A percentile compares a stretch with the other conserved stretches of the same genome.
phyloP scores from a whole-genome alignment of 202 grass and related monocot species.

The Zizania palustris region DNA sequence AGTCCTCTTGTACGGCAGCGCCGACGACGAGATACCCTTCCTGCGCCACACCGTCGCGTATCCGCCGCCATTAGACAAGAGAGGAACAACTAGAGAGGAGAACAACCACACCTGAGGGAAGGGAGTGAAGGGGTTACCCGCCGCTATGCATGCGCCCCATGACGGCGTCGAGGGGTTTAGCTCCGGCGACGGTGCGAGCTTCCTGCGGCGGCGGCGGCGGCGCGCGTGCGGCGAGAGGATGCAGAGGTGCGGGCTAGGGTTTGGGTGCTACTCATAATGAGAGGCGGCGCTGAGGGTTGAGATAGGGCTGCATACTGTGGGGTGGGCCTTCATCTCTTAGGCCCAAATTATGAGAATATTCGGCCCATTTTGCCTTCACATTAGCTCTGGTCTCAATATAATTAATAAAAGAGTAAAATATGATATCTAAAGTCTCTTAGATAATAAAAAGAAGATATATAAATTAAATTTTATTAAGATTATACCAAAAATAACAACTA shows the following conservation, averaged over 20 bases:
- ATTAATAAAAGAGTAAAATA: no score
- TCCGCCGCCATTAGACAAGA: constrained; percentile 34
- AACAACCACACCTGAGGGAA: not conserved
- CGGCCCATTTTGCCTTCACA: not conserved
- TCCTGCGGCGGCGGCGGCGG: constrained; percentile 26
- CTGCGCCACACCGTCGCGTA: constrained; percentile 22
- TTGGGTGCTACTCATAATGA: constrained; percentile 34
- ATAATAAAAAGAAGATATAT: no score
- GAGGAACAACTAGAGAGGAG: not conserved
- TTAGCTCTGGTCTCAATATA: no score
- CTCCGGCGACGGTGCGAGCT: constrained; percentile 19
- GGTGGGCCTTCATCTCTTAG: not conserved
- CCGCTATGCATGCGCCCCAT: constrained; percentile 96
- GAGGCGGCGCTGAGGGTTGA: constrained; percentile 20
- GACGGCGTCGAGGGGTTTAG: constrained; percentile 34
- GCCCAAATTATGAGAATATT: not conserved
- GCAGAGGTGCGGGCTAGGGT: constrained; percentile 38
- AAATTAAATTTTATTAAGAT: no score
- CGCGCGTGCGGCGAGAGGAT: constrained; percentile 32
- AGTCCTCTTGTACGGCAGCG: constrained; percentile 77
- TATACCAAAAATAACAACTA: no score
- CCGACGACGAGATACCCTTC: constrained; percentile 81
- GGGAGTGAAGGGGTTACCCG: constrained; percentile 42
- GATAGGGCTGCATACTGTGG: constrained; percentile 34
- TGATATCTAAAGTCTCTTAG: no score